These are phyloP conservation scores for Fremontodendron californicum DNA, from an alignment of 345 rosid species.

Conservation along the genomic window DNA sequence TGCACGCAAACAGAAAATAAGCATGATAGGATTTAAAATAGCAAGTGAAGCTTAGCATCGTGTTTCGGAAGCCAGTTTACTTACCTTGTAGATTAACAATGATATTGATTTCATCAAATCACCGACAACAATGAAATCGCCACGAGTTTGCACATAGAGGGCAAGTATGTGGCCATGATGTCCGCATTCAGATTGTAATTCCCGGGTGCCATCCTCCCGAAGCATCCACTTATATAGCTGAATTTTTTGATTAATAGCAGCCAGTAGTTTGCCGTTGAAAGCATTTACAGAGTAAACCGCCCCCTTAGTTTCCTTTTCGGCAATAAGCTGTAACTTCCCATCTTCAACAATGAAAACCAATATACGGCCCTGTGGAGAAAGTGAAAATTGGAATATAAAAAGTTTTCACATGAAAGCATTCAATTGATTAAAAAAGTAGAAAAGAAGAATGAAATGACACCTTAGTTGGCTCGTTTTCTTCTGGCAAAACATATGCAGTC, in stretches of 20 bases:
- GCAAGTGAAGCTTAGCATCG: neutral
- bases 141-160: slow-evolving; percentile 85
- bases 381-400: neutral
- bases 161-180: slow-evolving; percentile 93
- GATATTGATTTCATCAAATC: slow-evolving; percentile 95
- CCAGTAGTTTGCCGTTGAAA: slow-evolving; percentile 89
- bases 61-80: neutral
- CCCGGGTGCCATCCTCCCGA: slow-evolving; percentile 80
- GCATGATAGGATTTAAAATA: neutral
- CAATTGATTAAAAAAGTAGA: neutral
- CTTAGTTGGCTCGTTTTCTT: slow-evolving; percentile 87
- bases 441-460: slow-evolving; percentile 29
- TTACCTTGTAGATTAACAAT: slow-evolving; percentile 83
- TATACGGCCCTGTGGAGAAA: slow-evolving; percentile 66
- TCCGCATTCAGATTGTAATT: slow-evolving; percentile 87
- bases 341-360: slow-evolving; percentile 83
- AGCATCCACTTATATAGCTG: slow-evolving; percentile 94
- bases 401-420: neutral
- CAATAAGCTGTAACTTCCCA: slow-evolving; percentile 76
- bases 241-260: slow-evolving; percentile 87
- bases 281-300: slow-evolving; percentile 81
- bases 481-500: slow-evolving; percentile 89
- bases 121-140: slow-evolving; percentile 92
- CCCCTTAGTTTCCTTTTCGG: slow-evolving; percentile 94
- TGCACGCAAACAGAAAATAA: neutral